These are phyloP conservation scores for Linnemannia exigua DNA, from an alignment of 192 early-diverging fungal genomes.

Conservation along the genomic window DNA sequence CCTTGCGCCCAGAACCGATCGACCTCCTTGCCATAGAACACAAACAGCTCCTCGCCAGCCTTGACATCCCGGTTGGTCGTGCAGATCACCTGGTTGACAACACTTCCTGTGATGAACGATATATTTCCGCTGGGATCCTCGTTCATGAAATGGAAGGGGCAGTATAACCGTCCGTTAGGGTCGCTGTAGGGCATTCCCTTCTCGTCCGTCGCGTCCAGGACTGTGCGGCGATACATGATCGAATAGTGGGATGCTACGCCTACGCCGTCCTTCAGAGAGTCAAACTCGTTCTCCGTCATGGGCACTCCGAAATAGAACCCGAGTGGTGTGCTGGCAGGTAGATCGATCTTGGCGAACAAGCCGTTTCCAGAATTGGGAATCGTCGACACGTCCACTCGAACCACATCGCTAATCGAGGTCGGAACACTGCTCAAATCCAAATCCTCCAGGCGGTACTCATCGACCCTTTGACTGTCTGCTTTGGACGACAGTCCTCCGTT, in stretches of 20 bases:
- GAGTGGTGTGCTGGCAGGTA: constrained; percentile 83
- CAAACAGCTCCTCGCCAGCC: constrained; percentile 90
- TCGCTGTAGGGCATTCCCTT: constrained; percentile 84
- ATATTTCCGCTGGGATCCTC: constrained; percentile 73
- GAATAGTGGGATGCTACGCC: constrained; percentile 91
- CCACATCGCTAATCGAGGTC: constrained; percentile 68
- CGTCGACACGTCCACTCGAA: constrained; percentile 72
- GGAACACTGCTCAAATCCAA: constrained; percentile 73
- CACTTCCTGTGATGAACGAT: constrained; percentile 81
- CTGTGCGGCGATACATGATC: constrained; percentile 91
- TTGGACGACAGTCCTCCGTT: not conserved
- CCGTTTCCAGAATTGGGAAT: constrained; percentile 85
- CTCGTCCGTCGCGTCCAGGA: constrained; percentile 92
- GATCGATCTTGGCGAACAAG: constrained; percentile 77
- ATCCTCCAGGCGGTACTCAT: constrained; percentile 61
- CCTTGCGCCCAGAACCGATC: constrained; percentile 81
- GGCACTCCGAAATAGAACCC: constrained; percentile 98
- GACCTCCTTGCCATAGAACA: constrained; percentile 90
- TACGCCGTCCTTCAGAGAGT: constrained; percentile 85
- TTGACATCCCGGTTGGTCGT: constrained; percentile 79
- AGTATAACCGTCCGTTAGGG: constrained; percentile 72
- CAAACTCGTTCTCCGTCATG: constrained; percentile 97
- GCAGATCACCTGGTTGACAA: constrained; percentile 93
- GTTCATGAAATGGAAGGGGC: constrained; percentile 97
- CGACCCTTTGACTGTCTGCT: constrained; percentile 26